Conservation (phyloP, 768 basidiomycete genomes). For the Boletus vermiculosoides region DNA sequence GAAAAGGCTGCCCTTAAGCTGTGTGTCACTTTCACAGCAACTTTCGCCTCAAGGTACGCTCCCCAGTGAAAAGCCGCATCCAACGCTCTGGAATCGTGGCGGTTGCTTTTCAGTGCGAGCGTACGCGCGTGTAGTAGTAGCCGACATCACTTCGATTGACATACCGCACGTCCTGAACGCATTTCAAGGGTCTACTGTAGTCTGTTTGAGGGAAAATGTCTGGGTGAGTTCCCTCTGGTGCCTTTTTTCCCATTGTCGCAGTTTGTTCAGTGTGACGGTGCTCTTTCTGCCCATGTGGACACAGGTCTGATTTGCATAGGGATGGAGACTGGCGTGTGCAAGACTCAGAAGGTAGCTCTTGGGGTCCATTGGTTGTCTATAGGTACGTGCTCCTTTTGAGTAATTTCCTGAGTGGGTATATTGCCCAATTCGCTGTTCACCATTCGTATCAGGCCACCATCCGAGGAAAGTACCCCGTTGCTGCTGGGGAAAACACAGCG, state of each 20-base stretch:
- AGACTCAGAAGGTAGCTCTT: too few species aligned
- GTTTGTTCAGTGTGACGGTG: background rate
- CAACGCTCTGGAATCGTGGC: too few species aligned
- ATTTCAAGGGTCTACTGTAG: background rate
- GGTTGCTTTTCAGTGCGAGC: slow-evolving; percentile 6
- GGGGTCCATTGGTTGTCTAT: too few species aligned
- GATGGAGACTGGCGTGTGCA: too few species aligned
- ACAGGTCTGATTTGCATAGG: background rate
- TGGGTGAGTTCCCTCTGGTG: background rate
- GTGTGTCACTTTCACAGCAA: background rate
- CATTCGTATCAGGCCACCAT: too few species aligned
- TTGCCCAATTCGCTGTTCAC: too few species aligned
- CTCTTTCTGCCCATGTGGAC: background rate
- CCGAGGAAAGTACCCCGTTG: too few species aligned
- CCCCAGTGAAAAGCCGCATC: too few species aligned
- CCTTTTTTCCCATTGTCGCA: background rate
- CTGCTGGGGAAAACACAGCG: too few species aligned
- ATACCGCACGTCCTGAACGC: background rate
- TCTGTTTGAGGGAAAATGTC: background rate
- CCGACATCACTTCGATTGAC: background rate
- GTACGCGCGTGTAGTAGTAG: background rate
- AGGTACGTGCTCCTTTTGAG: too few species aligned
- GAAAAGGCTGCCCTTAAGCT: slow-evolving; percentile 4
- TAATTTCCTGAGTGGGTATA: too few species aligned
- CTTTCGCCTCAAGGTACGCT: too few species aligned